Evolutionary conservation across 192 early-diverging fungal species (phyloP).

Genomic region (Lobosporangium transversale): DNA sequence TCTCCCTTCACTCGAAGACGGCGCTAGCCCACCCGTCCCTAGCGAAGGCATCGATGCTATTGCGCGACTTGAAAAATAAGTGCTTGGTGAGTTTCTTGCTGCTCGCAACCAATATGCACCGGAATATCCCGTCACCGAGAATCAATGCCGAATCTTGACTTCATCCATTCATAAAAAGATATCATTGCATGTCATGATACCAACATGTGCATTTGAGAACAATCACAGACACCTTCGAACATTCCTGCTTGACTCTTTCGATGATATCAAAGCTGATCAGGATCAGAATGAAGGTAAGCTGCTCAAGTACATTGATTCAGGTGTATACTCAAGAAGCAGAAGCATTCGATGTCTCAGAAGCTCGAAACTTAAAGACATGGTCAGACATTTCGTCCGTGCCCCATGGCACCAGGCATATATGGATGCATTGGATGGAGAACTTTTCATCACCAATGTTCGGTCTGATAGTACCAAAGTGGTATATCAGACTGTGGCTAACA

Average conservation of each 20-base stretch:
- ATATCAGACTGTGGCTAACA: neutral
- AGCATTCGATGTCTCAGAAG: conserved; percentile 25
- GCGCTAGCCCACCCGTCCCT: too few species aligned
- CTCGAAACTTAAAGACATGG: conserved; percentile 5
- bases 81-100: conserved; percentile 7
- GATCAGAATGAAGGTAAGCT: neutral
- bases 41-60: too few species aligned
- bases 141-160: conserved; percentile 10
- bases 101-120: conserved; percentile 15
- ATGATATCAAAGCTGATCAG: neutral
- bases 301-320: conserved; percentile 18
- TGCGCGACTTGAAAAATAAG: conserved; percentile 3
- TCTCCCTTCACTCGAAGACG: too few species aligned
- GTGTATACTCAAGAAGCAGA: conserved; percentile 18
- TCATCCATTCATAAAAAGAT: neutral
- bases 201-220: conserved; percentile 13
- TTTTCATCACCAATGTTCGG: conserved; percentile 16
- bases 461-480: conserved; percentile 7
- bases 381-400: conserved; percentile 2
- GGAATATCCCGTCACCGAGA: neutral
- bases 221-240: conserved; percentile 16
- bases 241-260: conserved; percentile 10
- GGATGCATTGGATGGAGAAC: conserved; percentile 12
- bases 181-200: conserved; percentile 15
- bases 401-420: conserved; percentile 18